Evolutionary conservation across 495 filamentous ascomycete genomes (phyloP), one percentile per base, ranked within the genome.

Genomic region (Glonium stellatum): DNA sequence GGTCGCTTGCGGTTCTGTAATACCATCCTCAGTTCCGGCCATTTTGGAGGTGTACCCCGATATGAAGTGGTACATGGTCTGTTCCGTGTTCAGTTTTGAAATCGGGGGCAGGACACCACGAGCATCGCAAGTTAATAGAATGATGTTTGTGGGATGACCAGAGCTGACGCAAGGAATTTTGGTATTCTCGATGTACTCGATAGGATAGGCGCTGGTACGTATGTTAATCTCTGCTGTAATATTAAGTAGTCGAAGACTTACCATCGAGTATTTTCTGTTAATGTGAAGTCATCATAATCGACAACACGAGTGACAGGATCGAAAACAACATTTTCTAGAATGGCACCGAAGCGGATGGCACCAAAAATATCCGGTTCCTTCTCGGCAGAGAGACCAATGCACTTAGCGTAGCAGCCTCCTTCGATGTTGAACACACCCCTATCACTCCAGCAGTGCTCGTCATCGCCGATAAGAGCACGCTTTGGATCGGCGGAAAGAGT

Each of bases 51-150:
- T 98, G 81, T 98, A 98, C 70, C 93, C 93, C 19, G 88, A 93
- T 75, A 98, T 98, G 83, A 98, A 98, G 83, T 98, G 93, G 84
- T 97, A 98, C 92, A 98, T 97, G 71, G 89, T 96, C 78, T 98
- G 93, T 69, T 90, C 88, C 67, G 86, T 83, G 80, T 87, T 87
- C 71, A 98, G 86, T 82, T 97, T 98, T 67, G 90, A 95, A 78
- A 98, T 97, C 42, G 95, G 95, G 44, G 93, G 93, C 34, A 98
- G 86, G 9, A 97, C 93, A 78, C 95, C 93, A 66, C 95, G 88
- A 61, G 95, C 93, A 74, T 98, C 93, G 74, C 93, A 98, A 60
- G 95, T 97, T 63, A 98, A 84, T 62, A 98, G 87, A 68, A 98
- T 88, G 79, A 98, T 97, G 84, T 98, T 98, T 71, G 79, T 83